Conservation (phyloP, 2,329 filamentous ascomycete genomes). For the Monascus ruber region DNA sequence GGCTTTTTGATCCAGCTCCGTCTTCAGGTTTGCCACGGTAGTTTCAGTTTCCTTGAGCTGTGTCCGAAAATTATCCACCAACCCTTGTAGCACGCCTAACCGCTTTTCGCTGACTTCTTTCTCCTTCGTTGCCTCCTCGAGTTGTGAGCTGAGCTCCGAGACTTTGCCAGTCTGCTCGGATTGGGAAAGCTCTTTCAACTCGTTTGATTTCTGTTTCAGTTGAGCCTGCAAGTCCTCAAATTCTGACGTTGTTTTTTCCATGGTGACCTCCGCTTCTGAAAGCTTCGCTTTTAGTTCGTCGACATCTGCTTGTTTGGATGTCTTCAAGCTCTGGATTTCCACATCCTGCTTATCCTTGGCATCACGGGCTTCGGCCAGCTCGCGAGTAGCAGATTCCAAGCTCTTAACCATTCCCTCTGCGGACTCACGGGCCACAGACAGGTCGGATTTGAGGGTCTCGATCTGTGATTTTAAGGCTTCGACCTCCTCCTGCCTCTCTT, state of each 20-base stretch:
- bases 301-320: constrained; percentile 29
- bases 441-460: constrained; percentile 54
- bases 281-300: constrained; percentile 31
- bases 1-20: constrained; percentile 29
- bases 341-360: constrained; percentile 38
- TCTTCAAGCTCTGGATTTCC: constrained; percentile 35
- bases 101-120: constrained; percentile 39
- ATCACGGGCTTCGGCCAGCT: constrained; percentile 47
- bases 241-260: constrained; percentile 17
- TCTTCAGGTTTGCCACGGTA: constrained; percentile 35
- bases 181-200: constrained; percentile 24
- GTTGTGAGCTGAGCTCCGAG: constrained; percentile 16
- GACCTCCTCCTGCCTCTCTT: constrained; percentile 59
- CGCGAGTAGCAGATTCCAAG: constrained; percentile 55
- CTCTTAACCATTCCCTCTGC: constrained; percentile 53
- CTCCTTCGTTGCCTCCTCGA: constrained; percentile 25
- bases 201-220: constrained; percentile 30
- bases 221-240: constrained; percentile 25
- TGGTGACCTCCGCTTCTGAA: constrained; percentile 17
- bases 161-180: constrained; percentile 10
- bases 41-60: constrained; percentile 45
- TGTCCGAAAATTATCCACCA: constrained; percentile 43
- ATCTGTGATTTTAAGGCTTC: constrained; percentile 60
- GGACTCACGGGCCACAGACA: constrained; percentile 61
- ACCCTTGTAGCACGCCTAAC: constrained; percentile 41